phyloP scores from a whole-genome alignment of 1,284 basidiomycete genomes.

The Pyrrhoderma noxium region DNA sequence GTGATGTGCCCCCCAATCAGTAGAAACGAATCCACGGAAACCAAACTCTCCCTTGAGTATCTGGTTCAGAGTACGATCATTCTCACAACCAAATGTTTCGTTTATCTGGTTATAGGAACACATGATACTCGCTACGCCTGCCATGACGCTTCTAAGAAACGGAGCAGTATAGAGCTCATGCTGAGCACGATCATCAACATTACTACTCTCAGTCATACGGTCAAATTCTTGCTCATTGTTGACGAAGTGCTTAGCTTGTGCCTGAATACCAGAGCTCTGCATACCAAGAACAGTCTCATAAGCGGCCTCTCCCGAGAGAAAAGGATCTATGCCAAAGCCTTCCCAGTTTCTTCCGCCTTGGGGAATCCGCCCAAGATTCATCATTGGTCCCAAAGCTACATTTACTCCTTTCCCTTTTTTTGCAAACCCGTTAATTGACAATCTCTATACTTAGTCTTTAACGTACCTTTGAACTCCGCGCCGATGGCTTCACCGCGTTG shows the following conservation, averaged over 20 bases:
- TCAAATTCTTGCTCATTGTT: constrained; percentile 68
- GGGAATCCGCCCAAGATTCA: constrained; percentile 65
- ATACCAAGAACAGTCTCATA: constrained; percentile 72
- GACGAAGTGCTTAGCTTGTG: constrained; percentile 73
- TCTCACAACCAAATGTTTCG: constrained; percentile 74
- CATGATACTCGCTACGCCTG: constrained; percentile 73
- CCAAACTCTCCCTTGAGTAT: constrained; percentile 75
- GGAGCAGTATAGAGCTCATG: constrained; percentile 70
- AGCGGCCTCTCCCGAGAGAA: constrained; percentile 62
- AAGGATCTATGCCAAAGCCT: constrained; percentile 76
- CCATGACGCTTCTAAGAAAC: constrained; percentile 67
- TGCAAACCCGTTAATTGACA: too few species aligned
- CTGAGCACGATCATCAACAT: constrained; percentile 73
- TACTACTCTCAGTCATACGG: constrained; percentile 46
- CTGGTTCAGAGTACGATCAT: constrained; percentile 66
- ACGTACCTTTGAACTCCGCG: constrained; percentile 49
- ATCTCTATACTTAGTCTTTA: background rate
- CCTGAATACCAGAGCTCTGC: constrained; percentile 67
- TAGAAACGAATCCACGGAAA: constrained; percentile 63
- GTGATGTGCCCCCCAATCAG: constrained; percentile 31
- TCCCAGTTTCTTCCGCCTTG: constrained; percentile 80
- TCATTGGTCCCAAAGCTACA: constrained; percentile 56
- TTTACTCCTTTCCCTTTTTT: constrained; percentile 61
- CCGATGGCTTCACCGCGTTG: constrained; percentile 71
- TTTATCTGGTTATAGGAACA: constrained; percentile 71